Evolutionary conservation across 176 grass and related monocot genomes (phyloP), one percentile per base, ranked within the genome.

Genomic region (Eleusine coracana): DNA sequence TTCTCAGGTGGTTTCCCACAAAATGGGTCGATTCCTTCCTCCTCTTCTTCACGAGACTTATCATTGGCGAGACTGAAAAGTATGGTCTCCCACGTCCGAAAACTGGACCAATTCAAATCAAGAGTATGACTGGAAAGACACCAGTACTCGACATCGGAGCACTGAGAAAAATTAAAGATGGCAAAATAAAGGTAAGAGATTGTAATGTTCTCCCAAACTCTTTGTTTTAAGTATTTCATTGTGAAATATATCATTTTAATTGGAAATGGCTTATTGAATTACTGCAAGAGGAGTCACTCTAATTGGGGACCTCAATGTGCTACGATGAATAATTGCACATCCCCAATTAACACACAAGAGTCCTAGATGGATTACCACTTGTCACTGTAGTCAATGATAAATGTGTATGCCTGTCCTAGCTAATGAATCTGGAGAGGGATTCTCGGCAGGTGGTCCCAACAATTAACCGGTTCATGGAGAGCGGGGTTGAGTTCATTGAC

Each of bases 81-180:
- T 80, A 89, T 3, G 92, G 88, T 4, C 78, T 95, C 15, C 69
- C 44, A 50, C 59, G 92, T 54, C 95, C 95, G 0, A 91, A 91
- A 78, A 87, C 81, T 0, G 95, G 95, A 0, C 95, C 95, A 0
- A 86, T 98, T 13, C 75, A 98, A 66, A 87, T 93, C 70, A 98
- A 98, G 78, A 80, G 27, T 29, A 80, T 75, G 66, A 86, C 92
- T 0, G 92, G 95, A 0, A 98, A 98, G 88, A 94, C 95, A 3
- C 95, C 95, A 0, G 90, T 94, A 3, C 90, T 98, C 0, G 92
- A 98, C 7, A 86, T 98, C 1, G 95, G 95, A 66, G 82, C 95
- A 78, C 68, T 98, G 0, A 52, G 3, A 70, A 98, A 98, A 85
- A 95, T 98, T 17, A 93, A 75, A 78, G 87, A 66, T 1, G 79